These are phyloP conservation scores for Lactarius sp. DNA, from an alignment of 768 basidiomycete genomes.

Conservation along the genomic window DNA sequence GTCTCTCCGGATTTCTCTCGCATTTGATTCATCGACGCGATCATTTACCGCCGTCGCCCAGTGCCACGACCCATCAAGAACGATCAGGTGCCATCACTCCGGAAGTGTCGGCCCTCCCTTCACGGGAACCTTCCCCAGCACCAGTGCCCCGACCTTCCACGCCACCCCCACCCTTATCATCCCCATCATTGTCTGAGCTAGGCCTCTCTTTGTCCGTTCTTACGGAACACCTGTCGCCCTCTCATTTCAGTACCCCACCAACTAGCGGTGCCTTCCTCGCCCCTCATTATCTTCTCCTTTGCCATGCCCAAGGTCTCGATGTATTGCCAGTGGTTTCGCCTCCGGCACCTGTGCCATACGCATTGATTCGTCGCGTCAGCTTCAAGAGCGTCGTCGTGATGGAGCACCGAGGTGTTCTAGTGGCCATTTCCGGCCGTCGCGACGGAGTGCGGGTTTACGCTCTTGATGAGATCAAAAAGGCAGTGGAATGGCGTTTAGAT, in stretches of 20 bases:
- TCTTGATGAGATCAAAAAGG: conserved; percentile 78
- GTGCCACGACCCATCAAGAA: conserved; percentile 22
- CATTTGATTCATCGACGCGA: conserved; percentile 74
- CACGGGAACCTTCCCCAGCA: conserved; percentile 53
- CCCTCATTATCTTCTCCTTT: conserved; percentile 78
- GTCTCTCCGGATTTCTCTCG: conserved; percentile 82
- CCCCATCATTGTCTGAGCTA: conserved; percentile 70
- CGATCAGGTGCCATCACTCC: conserved; percentile 23
- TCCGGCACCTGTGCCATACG: conserved; percentile 71
- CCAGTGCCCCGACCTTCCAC: conserved; percentile 48
- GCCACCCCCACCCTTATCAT: conserved; percentile 65
- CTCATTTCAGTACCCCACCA: conserved; percentile 75
- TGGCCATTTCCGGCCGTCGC: conserved; percentile 81
- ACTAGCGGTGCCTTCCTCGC: conserved; percentile 72
- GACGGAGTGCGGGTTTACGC: conserved; percentile 88
- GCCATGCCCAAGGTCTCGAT: conserved; percentile 82
- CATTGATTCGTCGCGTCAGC: conserved; percentile 71
- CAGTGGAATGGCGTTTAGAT: conserved; percentile 85
- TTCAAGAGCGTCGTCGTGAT: conserved; percentile 89
- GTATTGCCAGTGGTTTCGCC: conserved; percentile 76
- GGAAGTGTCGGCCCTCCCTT: conserved; percentile 35
- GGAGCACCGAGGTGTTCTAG: conserved; percentile 88
- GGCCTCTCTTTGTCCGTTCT: conserved; percentile 66
- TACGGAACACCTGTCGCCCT: conserved; percentile 63
- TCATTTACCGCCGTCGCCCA: conserved; percentile 30